Conservation (phyloP, 2,329 filamentous ascomycete species). For the Fusarium abutilonis region DNA sequence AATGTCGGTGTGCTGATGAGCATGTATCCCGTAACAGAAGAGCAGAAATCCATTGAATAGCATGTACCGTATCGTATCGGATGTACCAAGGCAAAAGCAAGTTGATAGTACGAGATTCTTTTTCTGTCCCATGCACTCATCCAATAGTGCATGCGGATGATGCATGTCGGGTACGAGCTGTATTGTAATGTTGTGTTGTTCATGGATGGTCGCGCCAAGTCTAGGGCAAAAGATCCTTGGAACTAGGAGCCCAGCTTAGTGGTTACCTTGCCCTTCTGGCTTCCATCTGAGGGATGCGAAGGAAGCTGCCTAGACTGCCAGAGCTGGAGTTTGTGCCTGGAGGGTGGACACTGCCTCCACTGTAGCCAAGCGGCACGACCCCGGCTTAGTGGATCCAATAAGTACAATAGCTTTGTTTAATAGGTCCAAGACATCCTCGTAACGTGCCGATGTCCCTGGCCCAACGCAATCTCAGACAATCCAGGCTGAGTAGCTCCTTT, state of each 20-base stretch:
- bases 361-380: conserved; percentile 19
- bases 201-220: conserved; percentile 4
- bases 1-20: conserved; percentile 31
- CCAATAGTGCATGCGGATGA: not conserved
- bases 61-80: too few relatives aligned
- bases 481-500: not conserved
- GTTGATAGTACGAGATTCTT: too few relatives aligned
- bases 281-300: not conserved
- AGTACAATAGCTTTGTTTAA: conserved; percentile 19
- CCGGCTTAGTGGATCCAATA: not conserved
- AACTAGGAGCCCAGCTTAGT: conserved; percentile 14
- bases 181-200: not conserved
- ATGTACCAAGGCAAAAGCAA: too few relatives aligned
- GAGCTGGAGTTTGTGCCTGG: conserved; percentile 10
- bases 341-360: conserved; percentile 12
- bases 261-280: conserved; percentile 15
- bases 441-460: conserved; percentile 18
- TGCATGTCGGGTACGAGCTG: not conserved
- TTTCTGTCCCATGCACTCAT: not conserved
- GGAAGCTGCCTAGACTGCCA: too few relatives aligned
- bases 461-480: conserved; percentile 11
- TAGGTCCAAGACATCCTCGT: not conserved
- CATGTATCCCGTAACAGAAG: not conserved
- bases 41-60: not conserved
- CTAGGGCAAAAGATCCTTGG: conserved; percentile 18